Conservation (phyloP, 2,329 filamentous ascomycete genomes). For the Botrytis fragariae region DNA sequence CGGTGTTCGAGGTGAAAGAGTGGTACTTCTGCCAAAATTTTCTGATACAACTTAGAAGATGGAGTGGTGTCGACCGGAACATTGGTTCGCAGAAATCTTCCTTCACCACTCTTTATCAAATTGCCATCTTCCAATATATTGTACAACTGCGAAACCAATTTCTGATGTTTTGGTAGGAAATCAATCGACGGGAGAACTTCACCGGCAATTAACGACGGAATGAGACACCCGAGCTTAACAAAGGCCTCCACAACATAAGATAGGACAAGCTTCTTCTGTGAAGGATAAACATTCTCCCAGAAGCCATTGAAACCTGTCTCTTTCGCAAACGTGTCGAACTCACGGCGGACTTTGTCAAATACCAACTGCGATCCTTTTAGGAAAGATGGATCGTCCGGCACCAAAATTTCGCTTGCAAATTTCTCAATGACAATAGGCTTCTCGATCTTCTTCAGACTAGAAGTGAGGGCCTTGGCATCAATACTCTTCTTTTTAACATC, state of each 20-base stretch:
- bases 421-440: neutral
- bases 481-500: neutral
- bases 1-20: constrained; percentile 38
- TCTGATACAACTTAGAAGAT: constrained; percentile 30
- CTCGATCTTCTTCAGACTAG: neutral
- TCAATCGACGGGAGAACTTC: neutral
- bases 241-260: neutral
- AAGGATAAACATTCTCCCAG: neutral
- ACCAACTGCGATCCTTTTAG: neutral
- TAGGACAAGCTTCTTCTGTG: neutral
- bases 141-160: neutral
- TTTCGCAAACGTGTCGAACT: neutral
- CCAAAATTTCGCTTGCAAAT: neutral
- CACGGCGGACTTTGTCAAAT: neutral
- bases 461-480: neutral
- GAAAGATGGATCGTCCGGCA: neutral
- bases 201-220: neutral
- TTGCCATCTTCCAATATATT: neutral
- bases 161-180: neutral
- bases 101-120: neutral
- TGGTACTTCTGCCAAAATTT: constrained; percentile 28
- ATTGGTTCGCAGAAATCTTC: constrained; percentile 18
- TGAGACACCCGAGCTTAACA: neutral
- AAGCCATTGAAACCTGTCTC: neutral
- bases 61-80: constrained; percentile 16